Evolutionary conservation across 164 flowering plant genomes (phyloP).

Genomic region (Berberis vulgaris): DNA sequence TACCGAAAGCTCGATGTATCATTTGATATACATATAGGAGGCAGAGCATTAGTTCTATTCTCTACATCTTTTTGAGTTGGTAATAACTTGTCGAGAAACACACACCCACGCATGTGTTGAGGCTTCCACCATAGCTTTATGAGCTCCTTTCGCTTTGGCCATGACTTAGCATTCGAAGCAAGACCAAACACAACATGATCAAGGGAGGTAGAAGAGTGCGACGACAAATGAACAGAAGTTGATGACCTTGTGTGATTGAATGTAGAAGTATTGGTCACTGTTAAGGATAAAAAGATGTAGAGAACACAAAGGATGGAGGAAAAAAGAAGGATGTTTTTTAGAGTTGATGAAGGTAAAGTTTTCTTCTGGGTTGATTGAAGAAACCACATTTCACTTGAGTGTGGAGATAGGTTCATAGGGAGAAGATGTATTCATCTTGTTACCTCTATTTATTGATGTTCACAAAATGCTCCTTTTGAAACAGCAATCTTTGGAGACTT

Average conservation of each 20-base stretch:
- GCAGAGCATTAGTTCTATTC: conserved; percentile 15
- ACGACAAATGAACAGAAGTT: not conserved
- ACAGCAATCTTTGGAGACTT: too few species aligned
- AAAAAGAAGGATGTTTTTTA: conserved; percentile 21
- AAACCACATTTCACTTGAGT: conserved; percentile 1
- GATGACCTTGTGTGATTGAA: not conserved
- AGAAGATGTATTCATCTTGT: too few species aligned
- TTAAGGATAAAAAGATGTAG: conserved; percentile 14
- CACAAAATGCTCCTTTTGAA: too few species aligned
- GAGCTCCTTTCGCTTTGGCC: conserved; percentile 32
- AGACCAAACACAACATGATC: conserved; percentile 59
- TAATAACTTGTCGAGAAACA: conserved; percentile 43
- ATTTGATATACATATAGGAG: conserved; percentile 39
- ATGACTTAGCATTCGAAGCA: conserved; percentile 45
- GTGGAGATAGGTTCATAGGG: not conserved
- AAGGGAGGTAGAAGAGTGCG: conserved; percentile 23
- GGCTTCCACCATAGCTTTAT: conserved; percentile 59
- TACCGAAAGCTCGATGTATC: conserved; percentile 54
- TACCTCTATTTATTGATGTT: too few species aligned
- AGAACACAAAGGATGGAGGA: conserved; percentile 17
- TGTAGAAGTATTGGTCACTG: conserved; percentile 17
- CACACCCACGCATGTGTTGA: conserved; percentile 28
- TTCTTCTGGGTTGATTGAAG: not conserved
- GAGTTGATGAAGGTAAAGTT: conserved; percentile 11
- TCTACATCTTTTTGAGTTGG: not conserved